A percentile compares a stretch with the other conserved stretches of the same genome.
These are phyloP conservation scores for Penicillium thymicola DNA, from an alignment of 2,329 filamentous ascomycete genomes.

Conservation along the genomic window DNA sequence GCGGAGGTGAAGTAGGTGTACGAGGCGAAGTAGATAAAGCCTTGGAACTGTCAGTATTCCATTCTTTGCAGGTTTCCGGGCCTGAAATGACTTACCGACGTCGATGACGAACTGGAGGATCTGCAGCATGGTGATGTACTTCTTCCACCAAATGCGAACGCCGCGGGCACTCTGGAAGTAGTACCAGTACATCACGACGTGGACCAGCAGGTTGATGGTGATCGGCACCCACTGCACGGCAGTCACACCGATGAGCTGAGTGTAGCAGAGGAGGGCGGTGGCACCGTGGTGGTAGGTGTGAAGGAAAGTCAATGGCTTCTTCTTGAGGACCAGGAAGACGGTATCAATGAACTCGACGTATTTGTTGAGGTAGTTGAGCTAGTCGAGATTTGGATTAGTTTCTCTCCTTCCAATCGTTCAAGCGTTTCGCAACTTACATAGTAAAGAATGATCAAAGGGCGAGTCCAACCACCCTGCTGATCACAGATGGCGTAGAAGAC, in stretches of 20 bases:
- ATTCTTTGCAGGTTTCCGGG: neutral
- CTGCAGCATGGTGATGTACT: constrained; percentile 97
- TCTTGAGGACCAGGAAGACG: constrained; percentile 96
- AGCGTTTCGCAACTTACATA: constrained; percentile 64
- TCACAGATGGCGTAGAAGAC: constrained; percentile 85
- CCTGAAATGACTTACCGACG: constrained; percentile 62
- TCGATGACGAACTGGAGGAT: constrained; percentile 97
- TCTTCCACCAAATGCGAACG: constrained; percentile 98
- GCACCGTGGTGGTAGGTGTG: constrained; percentile 99
- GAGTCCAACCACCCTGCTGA: constrained; percentile 81
- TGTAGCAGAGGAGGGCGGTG: constrained; percentile 95
- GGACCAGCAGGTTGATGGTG: constrained; percentile 84
- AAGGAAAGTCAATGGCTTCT: constrained; percentile 98
- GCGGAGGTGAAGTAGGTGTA: constrained; percentile 96
- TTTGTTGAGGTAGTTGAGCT: constrained; percentile 98
- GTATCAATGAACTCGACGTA: constrained; percentile 95
- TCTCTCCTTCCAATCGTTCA: neutral
- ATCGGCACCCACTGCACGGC: constrained; percentile 95
- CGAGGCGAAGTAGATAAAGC: constrained; percentile 98
- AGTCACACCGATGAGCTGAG: constrained; percentile 88
- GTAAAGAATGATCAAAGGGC: constrained; percentile 89
- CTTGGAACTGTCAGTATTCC: constrained; percentile 44
- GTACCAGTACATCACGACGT: constrained; percentile 99
- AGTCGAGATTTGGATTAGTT: constrained; percentile 39
- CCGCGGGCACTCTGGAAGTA: constrained; percentile 99